phyloP scores from a whole-genome alignment of 164 flowering plant genomes.

The grape (Vitis vinifera) region DNA sequence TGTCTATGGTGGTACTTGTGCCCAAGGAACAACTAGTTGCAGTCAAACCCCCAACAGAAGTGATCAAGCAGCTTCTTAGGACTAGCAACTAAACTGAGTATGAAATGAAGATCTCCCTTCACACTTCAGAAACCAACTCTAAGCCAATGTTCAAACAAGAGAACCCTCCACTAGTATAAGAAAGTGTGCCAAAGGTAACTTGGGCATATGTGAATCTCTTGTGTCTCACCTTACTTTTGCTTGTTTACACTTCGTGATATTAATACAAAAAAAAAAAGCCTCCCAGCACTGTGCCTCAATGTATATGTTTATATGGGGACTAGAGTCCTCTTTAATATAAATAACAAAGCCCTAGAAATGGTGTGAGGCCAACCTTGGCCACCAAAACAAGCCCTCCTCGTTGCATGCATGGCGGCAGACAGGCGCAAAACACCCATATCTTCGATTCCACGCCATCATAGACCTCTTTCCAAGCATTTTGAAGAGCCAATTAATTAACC shows the following conservation, averaged over 20 bases:
- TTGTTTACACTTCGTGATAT: background rate
- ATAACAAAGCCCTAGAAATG: constrained; percentile 24
- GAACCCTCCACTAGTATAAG: constrained; percentile 6
- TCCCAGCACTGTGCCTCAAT: too few relatives aligned
- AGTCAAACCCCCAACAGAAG: background rate
- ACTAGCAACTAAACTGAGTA: background rate
- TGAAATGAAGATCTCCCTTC: background rate
- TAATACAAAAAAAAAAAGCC: background rate
- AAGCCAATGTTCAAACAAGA: background rate
- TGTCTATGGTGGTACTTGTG: background rate
- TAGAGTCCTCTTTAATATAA: constrained; percentile 10
- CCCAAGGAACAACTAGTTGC: background rate
- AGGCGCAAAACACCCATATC: constrained; percentile 29
- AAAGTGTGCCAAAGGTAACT: constrained; percentile 6
- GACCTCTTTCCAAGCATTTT: constrained; percentile 21
- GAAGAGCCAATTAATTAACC: constrained; percentile 3
- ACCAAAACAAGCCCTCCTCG: constrained; percentile 33
- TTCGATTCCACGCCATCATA: constrained; percentile 43
- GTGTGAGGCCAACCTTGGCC: constrained; percentile 30
- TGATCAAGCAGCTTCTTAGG: background rate
- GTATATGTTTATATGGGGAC: constrained; percentile 5
- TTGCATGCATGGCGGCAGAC: constrained; percentile 62
- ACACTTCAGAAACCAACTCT: background rate
- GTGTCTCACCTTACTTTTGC: background rate
- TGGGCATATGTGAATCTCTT: constrained; percentile 8